Percentiles rank a stretch among this genome's conserved stretches.
These are phyloP conservation scores for Euptelea pleiosperma DNA, from an alignment of 164 flowering plant genomes.

Conservation along the genomic window DNA sequence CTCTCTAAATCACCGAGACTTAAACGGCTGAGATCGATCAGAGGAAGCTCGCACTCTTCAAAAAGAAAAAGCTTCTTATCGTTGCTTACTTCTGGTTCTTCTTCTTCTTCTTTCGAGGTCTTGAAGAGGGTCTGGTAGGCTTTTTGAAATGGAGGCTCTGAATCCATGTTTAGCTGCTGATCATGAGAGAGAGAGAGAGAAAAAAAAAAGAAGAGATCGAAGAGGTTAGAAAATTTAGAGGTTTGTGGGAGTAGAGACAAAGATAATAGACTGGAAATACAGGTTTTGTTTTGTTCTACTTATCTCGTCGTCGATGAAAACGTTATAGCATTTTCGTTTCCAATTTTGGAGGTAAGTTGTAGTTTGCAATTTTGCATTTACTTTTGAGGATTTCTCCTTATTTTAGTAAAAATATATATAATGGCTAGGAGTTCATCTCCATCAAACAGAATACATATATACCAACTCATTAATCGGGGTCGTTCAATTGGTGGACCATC, in stretches of 20 bases:
- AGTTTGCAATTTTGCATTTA: too few relatives aligned
- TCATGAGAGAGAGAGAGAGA: slow-evolving; percentile 10
- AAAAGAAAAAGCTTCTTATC: background rate
- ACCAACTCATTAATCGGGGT: too few relatives aligned
- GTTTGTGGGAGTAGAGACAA: background rate
- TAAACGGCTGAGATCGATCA: slow-evolving; percentile 57
- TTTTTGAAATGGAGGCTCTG: slow-evolving; percentile 65
- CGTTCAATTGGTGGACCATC: too few relatives aligned
- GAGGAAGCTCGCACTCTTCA: slow-evolving; percentile 54
- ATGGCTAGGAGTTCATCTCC: too few relatives aligned
- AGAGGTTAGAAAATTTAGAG: background rate
- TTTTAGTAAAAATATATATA: too few relatives aligned
- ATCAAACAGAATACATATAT: too few relatives aligned
- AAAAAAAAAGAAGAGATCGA: too few relatives aligned
- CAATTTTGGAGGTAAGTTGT: background rate
- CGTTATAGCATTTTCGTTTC: slow-evolving; percentile 13
- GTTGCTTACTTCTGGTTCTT: background rate
- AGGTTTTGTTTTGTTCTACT: background rate
- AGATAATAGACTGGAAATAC: slow-evolving; percentile 2
- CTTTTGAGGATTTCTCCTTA: too few relatives aligned
- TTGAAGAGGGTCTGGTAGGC: slow-evolving; percentile 48
- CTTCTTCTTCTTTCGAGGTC: slow-evolving; percentile 2
- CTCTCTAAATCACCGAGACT: slow-evolving; percentile 21
- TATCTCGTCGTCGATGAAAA: slow-evolving; percentile 25
- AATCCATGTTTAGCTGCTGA: slow-evolving; percentile 30